Base-by-base conservation (phyloP, 345 rosid genomes). In the Gynandropsis gynandra region DNA sequence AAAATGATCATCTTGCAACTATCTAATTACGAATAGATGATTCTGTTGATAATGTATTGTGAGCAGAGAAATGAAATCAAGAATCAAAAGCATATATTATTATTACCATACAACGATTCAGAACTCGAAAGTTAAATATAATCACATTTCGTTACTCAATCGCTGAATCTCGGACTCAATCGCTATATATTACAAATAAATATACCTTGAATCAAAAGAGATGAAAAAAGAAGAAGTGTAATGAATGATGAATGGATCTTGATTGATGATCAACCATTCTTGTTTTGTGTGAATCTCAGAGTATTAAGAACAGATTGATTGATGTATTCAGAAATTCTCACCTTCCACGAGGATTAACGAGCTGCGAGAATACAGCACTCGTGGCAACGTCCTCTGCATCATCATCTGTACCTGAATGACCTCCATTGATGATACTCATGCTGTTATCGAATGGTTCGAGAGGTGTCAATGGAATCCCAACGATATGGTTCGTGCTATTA, bases 291-390 rank as follows among this genome's bases (percentile, higher is more conserved):
- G n/a, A n/a, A n/a, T n/a, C n/a, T n/a, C n/a, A n/a, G n/a, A n/a
- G n/a, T n/a, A n/a, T n/a, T n/a, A n/a, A n/a, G n/a, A n/a, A n/a
- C n/a, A n/a, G n/a, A n/a, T n/a, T n/a, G n/a, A n/a, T n/a, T n/a
- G n/a, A n/a, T n/a, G n/a, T n/a, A n/a, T n/a, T n/a, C n/a, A n/a
- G n/a, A n/a, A n/a, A n/a, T 61, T 72, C 62, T 61, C 56, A 92
- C 64, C 98, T 80, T 64, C 98, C 98, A 15, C 97, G 87, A 61
- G 98, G 98, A 72, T 92, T 87, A 36, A 92, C 97, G 32, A 92
- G 86, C 76, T 92, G 98, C 8, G 98, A 92, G 62, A 92, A 92
- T 51, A 92, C 98, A 13, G 95, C 89, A 72, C 90, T 92, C 0
- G 89, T 80, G 9, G 98, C 82, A 15, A 75, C 95, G 51, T 84